These are phyloP conservation scores for Daldinia caldariorum DNA, from an alignment of 495 filamentous ascomycete species.

Conservation along the genomic window DNA sequence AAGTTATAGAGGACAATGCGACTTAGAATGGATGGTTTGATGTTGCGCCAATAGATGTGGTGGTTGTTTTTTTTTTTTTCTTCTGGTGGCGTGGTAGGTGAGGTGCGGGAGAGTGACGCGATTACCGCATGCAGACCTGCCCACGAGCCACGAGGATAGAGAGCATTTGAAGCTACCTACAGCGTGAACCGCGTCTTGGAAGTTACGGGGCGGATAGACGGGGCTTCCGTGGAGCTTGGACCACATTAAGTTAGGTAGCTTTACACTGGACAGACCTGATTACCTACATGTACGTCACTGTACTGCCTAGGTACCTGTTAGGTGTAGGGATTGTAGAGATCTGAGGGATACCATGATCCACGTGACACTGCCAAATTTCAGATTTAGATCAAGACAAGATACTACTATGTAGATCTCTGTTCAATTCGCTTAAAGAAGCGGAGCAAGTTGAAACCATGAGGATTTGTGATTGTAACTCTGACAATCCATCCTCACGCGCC, in stretches of 20 bases:
- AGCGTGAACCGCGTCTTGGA: constrained; percentile 34
- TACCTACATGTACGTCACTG: background rate
- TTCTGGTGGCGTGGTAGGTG: constrained; percentile 7
- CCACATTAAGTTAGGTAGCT: constrained; percentile 7
- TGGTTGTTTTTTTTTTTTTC: background rate
- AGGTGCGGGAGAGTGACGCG: constrained; percentile 34
- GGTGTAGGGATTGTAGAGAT: background rate
- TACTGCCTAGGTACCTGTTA: background rate
- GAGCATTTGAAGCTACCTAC: background rate
- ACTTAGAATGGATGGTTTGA: background rate
- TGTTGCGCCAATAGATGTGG: constrained; percentile 15
- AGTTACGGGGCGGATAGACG: constrained; percentile 5
- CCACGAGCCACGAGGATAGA: constrained; percentile 16
- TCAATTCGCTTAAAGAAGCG: background rate
- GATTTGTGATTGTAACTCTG: background rate
- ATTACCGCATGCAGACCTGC: constrained; percentile 41
- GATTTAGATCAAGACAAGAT: constrained; percentile 7
- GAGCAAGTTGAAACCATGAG: background rate
- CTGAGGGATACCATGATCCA: background rate
- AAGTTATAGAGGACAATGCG: background rate
- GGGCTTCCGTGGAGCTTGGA: constrained; percentile 16
- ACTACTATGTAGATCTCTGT: background rate
- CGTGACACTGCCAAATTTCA: background rate
- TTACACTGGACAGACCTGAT: background rate
- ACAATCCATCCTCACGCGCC: background rate